Conservation (phyloP, 2,329 filamentous ascomycete species). For the Xylaria sp. region DNA sequence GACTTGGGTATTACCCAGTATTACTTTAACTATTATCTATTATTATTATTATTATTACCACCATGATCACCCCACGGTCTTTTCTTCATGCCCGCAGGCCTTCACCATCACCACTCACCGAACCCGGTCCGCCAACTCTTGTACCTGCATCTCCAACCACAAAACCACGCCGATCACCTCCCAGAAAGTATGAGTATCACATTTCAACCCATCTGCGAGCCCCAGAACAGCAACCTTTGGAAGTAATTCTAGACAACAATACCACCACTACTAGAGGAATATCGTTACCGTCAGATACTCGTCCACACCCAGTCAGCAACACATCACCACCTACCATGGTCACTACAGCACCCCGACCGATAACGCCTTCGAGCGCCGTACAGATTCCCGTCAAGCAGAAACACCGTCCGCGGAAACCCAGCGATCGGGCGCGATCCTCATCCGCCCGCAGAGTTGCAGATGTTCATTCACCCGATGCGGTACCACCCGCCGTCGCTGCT, state of each 20-base stretch:
- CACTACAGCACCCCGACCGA: slow-evolving; percentile 43
- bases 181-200: slow-evolving; percentile 46
- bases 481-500: slow-evolving; percentile 65
- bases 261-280: slow-evolving; percentile 32
- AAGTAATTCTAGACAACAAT: slow-evolving; percentile 24
- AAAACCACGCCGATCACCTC: slow-evolving; percentile 24
- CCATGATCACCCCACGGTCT: slow-evolving; percentile 49
- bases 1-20: not conserved
- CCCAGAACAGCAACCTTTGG: slow-evolving; percentile 19
- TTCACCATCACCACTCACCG: slow-evolving; percentile 24
- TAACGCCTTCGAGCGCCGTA: slow-evolving; percentile 56
- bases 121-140: slow-evolving; percentile 18
- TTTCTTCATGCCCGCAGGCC: slow-evolving; percentile 46
- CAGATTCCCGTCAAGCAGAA: slow-evolving; percentile 56
- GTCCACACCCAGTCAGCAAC: slow-evolving; percentile 35
- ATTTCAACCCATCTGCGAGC: slow-evolving; percentile 29
- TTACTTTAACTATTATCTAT: no score
- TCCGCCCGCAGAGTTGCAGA: slow-evolving; percentile 46
- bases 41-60: slow-evolving; percentile 34
- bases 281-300: slow-evolving; percentile 32
- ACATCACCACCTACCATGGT: slow-evolving; percentile 41
- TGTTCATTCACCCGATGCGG: slow-evolving; percentile 57
- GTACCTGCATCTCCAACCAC: slow-evolving; percentile 25
- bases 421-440: slow-evolving; percentile 45
- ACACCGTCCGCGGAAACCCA: slow-evolving; percentile 46